Evolutionary conservation across 768 basidiomycete species (phyloP).

Genomic region (Pisolithus orientalis): DNA sequence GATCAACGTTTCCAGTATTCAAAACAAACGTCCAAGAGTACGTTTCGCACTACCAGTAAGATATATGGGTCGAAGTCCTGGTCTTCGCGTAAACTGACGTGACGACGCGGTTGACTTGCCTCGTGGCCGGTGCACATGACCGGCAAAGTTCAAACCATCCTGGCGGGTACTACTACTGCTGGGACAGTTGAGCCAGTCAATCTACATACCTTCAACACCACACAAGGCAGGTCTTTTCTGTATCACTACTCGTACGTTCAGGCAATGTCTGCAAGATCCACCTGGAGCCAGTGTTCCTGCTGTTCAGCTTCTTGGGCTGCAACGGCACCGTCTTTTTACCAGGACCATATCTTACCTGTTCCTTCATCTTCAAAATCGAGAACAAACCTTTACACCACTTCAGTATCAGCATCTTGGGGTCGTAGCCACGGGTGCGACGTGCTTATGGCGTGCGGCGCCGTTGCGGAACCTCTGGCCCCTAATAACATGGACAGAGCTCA

Average conservation of each 20-base stretch:
- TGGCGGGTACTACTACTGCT: background rate
- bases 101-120: too few species aligned
- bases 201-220: background rate
- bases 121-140: too few species aligned
- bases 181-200: background rate
- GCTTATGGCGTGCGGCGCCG: background rate
- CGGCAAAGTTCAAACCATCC: background rate
- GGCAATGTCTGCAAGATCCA: too few species aligned
- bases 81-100: too few species aligned
- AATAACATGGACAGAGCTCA: constrained; percentile 8
- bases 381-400: background rate
- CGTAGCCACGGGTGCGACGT: background rate
- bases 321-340: background rate
- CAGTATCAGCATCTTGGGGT: background rate
- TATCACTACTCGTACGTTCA: too few species aligned
- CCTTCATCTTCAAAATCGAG: background rate
- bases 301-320: too few species aligned
- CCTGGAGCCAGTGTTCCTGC: too few species aligned
- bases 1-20: too few species aligned
- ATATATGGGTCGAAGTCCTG: too few species aligned
- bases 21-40: too few species aligned
- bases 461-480: background rate
- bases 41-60: too few species aligned
- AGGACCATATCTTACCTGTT: background rate
- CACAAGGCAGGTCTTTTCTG: too few species aligned